Base-by-base conservation (phyloP, 352 stramenopile genomes). In the Globisporangium cederbergense region DNA sequence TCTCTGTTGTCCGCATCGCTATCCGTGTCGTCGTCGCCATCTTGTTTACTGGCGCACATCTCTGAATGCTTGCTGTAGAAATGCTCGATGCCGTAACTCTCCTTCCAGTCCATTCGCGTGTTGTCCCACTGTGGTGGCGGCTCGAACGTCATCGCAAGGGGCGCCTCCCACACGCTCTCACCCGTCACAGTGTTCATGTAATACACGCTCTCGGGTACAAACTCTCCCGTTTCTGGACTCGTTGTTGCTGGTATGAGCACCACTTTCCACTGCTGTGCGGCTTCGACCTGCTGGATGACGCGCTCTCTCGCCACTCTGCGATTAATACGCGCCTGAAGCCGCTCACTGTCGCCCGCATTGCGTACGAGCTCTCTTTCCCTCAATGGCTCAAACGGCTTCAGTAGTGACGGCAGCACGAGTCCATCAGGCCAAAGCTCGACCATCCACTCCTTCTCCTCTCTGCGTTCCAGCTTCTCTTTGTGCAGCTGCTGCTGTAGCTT, bases 401-500 rank as follows among this genome's bases (percentile, higher is more conserved):
- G 64, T 6, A 93, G 63, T 3, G 85, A 89, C 0, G 83, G 84
- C 18, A 89, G 71, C 7, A 84, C 78, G 22, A 78, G 66, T 13
- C 66, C 70, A 10, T 84, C 69, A 0, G 85, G 85, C 85, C 85
- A 93, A n/a, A 91, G 65, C 28, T 72, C 58, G 4, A 69, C 69
- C 4, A 93, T 64, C 82, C 81, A 91, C 62, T 89, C 62, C 46
- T 79, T 81, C 66, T 93, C 85, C 16, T 88, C 81, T 0, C 42
- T 49, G 14, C 81, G 77, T 18, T 89, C 84, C 10, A 75, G 61
- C 47, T 66, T 67, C 58, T 91, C 82, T 22, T 62, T 62, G 10
- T 67, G 58, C 7, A 83, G 62, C 34, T 68, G 52, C 13, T 51
- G 53, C 2, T 75, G 56, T 9, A 83, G 16, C 20, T 64, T 71